Percentiles rank a stretch among this genome's conserved stretches.
phyloP scores from a whole-genome alignment of 176 grass and related monocot species.

The Triticum dicoccoides region DNA sequence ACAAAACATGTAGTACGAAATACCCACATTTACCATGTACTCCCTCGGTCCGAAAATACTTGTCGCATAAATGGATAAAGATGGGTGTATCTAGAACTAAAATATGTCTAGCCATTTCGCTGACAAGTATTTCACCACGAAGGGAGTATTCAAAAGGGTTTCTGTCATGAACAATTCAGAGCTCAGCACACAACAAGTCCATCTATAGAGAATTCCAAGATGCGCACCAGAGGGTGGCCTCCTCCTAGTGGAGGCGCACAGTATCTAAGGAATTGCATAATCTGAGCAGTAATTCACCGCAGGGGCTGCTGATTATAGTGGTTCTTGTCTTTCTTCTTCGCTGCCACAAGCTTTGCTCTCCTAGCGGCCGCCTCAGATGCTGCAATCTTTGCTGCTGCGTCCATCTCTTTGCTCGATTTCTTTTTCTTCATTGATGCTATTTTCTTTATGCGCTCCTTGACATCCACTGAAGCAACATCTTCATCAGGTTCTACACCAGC shows the following conservation, averaged over 20 bases:
- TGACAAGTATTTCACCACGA: too few relatives aligned
- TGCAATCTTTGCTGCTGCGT: slow-evolving; percentile 62
- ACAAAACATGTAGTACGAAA: background rate
- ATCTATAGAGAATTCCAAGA: background rate
- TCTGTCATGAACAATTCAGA: slow-evolving; percentile 26
- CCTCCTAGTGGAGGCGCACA: slow-evolving; percentile 24
- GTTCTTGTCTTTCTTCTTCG: slow-evolving; percentile 96
- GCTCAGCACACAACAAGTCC: slow-evolving; percentile 1
- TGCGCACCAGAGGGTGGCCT: background rate
- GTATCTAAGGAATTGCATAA: slow-evolving; percentile 14
- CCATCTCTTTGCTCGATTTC: slow-evolving; percentile 84
- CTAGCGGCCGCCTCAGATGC: slow-evolving; percentile 71
- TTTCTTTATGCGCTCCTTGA: slow-evolving; percentile 86
- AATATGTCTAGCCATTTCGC: too few relatives aligned
- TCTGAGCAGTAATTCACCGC: slow-evolving; percentile 35
- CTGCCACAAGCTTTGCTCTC: slow-evolving; percentile 62
- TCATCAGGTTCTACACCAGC: slow-evolving; percentile 40
- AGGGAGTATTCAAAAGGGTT: slow-evolving; percentile 13
- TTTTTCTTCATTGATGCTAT: slow-evolving; percentile 78
- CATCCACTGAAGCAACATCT: slow-evolving; percentile 46
- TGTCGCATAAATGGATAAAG: too few relatives aligned
- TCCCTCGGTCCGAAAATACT: too few relatives aligned
- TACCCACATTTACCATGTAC: slow-evolving; percentile 17
- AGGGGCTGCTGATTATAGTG: slow-evolving; percentile 91
- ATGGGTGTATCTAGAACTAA: too few relatives aligned